A percentile compares a stretch with the other conserved stretches of the same genome.
Evolutionary conservation across 2,329 filamentous ascomycete genomes (phyloP).

Genomic region (Gnomoniopsis smithogilvyi): DNA sequence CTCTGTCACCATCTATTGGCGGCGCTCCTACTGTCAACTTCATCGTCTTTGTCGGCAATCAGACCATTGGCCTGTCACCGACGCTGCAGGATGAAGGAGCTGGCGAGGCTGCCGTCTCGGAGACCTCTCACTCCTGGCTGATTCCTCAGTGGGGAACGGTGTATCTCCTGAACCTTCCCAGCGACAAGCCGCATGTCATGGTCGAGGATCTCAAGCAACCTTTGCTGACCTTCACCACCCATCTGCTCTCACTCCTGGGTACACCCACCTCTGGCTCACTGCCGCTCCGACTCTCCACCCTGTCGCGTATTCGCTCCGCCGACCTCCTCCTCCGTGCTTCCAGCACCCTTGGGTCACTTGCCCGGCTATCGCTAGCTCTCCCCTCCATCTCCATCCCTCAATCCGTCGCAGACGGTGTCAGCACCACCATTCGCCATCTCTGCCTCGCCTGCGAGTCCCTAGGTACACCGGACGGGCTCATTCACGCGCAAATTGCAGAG

Average conservation of each 20-base stretch:
- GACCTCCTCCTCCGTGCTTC: slow-evolving; percentile 85
- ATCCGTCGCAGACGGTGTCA: slow-evolving; percentile 81
- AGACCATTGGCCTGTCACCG: slow-evolving; percentile 55
- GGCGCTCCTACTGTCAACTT: slow-evolving; percentile 94
- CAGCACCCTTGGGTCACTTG: slow-evolving; percentile 89
- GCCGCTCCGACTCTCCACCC: slow-evolving; percentile 77
- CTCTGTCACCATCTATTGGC: slow-evolving; percentile 89
- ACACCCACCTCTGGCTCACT: slow-evolving; percentile 80
- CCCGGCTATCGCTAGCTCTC: slow-evolving; percentile 77
- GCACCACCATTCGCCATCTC: slow-evolving; percentile 74
- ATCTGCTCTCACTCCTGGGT: slow-evolving; percentile 83
- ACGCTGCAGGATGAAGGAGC: slow-evolving; percentile 4
- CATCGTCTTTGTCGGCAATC: slow-evolving; percentile 81
- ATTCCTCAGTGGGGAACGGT: slow-evolving; percentile 91
- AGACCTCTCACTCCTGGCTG: slow-evolving; percentile 70
- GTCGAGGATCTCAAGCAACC: slow-evolving; percentile 69
- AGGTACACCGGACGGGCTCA: slow-evolving; percentile 63
- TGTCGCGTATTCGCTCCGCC: slow-evolving; percentile 81
- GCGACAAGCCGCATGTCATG: slow-evolving; percentile 50
- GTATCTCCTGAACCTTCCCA: slow-evolving; percentile 52
- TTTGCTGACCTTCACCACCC: slow-evolving; percentile 85
- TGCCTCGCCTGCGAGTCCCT: slow-evolving; percentile 73
- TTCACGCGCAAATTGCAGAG: slow-evolving; percentile 81
- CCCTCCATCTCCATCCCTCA: slow-evolving; percentile 88
- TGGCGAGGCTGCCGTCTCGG: slow-evolving; percentile 33